These are phyloP conservation scores for Plantago major DNA, from an alignment of 257 asterid species.

Conservation along the genomic window DNA sequence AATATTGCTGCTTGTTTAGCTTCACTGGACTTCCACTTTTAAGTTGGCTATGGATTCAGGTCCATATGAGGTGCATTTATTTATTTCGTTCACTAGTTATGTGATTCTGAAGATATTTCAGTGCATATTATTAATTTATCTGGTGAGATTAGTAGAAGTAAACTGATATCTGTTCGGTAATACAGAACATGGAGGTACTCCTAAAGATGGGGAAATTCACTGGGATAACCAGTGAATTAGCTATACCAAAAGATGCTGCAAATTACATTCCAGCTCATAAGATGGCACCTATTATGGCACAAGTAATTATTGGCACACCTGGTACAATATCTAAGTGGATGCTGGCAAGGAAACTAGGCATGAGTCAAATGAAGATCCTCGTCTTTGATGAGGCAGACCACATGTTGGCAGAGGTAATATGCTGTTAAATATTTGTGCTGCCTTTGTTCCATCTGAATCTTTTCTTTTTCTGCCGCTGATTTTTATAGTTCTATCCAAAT, in stretches of 20 bases:
- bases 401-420: constrained; percentile 79
- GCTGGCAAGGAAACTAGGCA: constrained; percentile 57
- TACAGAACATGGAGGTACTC: constrained; percentile 90
- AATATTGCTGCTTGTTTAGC: not conserved
- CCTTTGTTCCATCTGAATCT: constrained; percentile 5
- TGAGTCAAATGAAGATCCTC: constrained; percentile 74
- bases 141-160: not conserved
- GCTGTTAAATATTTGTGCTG: constrained; percentile 5
- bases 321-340: constrained; percentile 80
- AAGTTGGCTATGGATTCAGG: not conserved
- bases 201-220: constrained; percentile 88
- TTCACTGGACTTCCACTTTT: not conserved
- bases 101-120: not conserved
- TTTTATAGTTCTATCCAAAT: not conserved
- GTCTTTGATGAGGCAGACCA: constrained; percentile 98
- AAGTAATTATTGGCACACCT: constrained; percentile 93
- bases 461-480: not conserved
- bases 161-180: constrained; percentile 8
- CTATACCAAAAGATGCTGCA: constrained; percentile 53
- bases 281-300: constrained; percentile 62
- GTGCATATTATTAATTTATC: not conserved
- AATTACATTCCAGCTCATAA: constrained; percentile 48
- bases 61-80: not conserved
- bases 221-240: constrained; percentile 73
- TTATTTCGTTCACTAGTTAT: too few relatives aligned